Base-by-base conservation (phyloP, 2,329 filamentous ascomycete species). In the Penicillium expansum region DNA sequence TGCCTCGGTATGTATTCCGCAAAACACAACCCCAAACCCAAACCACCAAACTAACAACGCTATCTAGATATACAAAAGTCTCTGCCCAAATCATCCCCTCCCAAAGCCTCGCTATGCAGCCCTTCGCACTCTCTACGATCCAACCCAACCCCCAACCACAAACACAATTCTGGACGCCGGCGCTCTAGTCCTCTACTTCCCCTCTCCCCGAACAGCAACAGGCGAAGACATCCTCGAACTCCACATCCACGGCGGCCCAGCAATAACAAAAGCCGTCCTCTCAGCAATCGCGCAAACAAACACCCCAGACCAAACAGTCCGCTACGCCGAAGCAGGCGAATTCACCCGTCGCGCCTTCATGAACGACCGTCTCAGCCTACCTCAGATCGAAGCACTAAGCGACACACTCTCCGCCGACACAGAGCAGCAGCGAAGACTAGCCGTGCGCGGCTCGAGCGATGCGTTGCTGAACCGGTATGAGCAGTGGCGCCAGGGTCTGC, bases 261-360 rank as follows among this genome's bases (percentile, higher is more conserved):
- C 94, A 2, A 92, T 94, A 6, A 88, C 97, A 43, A 92, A 90
- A 68, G 91, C 93, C 1, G 89, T 97, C 0, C 80, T 99, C 2
- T 77, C 83, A 24, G 91, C 92, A 5, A 90, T 99, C 55, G 82
- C 89, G 2, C 68, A 66, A 43, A 71, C 71, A 27, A 68, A 61
- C 48, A 47, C 32, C 32, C 20, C 62, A 16, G 45, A 64, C 24
- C 53, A 59, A 7, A 68, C 58, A 13, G 86, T 96, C 56, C 90
- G 92, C 30, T 96, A 96, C 70, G 94, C 94, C 3, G 93, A 97
- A 69, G 89, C 94, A 0, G 94, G 94, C 54, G 94, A 99, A 71
- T 99, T 99, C 74, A 99, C 94, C 4, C 87, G 88, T 59, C 87
- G 94, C 37, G 92, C 94, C 5, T 99, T 99, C 69, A 81, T 92